These are phyloP conservation scores for Pseudocercospora fijiensis DNA, from an alignment of 2,329 filamentous ascomycete genomes.

Conservation along the genomic window DNA sequence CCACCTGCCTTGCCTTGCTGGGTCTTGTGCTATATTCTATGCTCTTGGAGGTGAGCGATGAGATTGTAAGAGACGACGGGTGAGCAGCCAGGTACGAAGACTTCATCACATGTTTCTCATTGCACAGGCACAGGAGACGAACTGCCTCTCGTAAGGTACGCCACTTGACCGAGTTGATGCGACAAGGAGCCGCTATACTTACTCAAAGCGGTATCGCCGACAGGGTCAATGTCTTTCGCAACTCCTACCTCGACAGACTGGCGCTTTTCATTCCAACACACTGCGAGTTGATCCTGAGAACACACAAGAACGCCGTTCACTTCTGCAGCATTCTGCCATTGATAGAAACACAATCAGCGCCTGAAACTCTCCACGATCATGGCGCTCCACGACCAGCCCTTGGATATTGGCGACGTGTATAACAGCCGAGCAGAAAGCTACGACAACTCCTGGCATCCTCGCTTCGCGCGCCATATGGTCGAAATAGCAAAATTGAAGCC, in stretches of 20 bases:
- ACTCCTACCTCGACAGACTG: background rate
- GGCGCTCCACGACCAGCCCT: slow-evolving; percentile 11
- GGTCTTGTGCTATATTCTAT: background rate
- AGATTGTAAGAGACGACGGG: background rate
- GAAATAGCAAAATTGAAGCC: slow-evolving; percentile 30
- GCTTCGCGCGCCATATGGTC: slow-evolving; percentile 43
- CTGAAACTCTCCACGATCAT: background rate
- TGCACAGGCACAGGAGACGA: background rate
- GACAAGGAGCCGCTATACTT: background rate
- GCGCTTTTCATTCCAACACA: background rate
- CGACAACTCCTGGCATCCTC: slow-evolving; percentile 45
- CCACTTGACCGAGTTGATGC: background rate
- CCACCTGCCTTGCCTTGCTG: background rate
- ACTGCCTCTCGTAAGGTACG: background rate
- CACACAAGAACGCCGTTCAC: background rate
- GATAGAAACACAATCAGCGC: background rate
- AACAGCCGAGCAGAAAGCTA: slow-evolving; percentile 40
- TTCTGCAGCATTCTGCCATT: background rate
- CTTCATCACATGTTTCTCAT: background rate
- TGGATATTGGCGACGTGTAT: slow-evolving; percentile 32
- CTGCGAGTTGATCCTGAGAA: background rate
- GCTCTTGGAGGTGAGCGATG: background rate
- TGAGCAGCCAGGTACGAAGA: background rate
- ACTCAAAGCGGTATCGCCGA: background rate
- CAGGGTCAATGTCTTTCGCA: background rate